Evolutionary conservation across 2,329 filamentous ascomycete species (phyloP).

Genomic region (Aspergillus alliaceus): DNA sequence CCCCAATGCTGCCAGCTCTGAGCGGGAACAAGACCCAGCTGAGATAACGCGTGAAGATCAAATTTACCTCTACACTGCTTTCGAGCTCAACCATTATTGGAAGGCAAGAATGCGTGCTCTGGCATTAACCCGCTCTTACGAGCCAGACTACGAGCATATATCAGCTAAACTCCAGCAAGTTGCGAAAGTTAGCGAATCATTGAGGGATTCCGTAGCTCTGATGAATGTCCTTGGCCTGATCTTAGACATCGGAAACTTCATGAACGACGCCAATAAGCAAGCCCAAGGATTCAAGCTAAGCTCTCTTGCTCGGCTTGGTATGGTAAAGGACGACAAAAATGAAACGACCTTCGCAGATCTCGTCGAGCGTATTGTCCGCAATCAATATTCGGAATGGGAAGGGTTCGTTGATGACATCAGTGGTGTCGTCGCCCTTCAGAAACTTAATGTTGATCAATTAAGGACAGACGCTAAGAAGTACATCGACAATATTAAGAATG

Average conservation of each 20-base stretch:
- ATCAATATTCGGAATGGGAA: constrained; percentile 96
- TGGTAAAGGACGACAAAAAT: constrained; percentile 99
- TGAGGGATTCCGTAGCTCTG: constrained; percentile 86
- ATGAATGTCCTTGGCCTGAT: constrained; percentile 97
- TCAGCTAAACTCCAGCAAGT: constrained; percentile 81
- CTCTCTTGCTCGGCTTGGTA: constrained; percentile 84
- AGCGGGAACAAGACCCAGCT: constrained; percentile 78
- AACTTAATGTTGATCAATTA: constrained; percentile 92
- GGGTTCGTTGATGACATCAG: constrained; percentile 80
- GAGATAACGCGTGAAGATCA: constrained; percentile 95
- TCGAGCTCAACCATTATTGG: constrained; percentile 97
- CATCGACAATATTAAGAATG: constrained; percentile 90
- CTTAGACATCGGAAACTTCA: constrained; percentile 97
- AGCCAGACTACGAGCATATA: constrained; percentile 88
- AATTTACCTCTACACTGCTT: constrained; percentile 89
- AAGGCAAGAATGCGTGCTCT: constrained; percentile 95
- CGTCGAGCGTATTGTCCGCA: constrained; percentile 92
- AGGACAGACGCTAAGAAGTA: constrained; percentile 85
- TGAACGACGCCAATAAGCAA: constrained; percentile 99
- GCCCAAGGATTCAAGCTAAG: constrained; percentile 97
- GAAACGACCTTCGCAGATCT: constrained; percentile 93
- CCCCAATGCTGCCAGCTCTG: constrained; percentile 73
- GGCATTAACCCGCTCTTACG: constrained; percentile 77
- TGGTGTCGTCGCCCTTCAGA: constrained; percentile 76
- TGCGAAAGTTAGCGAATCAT: constrained; percentile 81